These are phyloP conservation scores for Cordyceps cicadae DNA, from an alignment of 2,329 filamentous ascomycete genomes.

Conservation along the genomic window DNA sequence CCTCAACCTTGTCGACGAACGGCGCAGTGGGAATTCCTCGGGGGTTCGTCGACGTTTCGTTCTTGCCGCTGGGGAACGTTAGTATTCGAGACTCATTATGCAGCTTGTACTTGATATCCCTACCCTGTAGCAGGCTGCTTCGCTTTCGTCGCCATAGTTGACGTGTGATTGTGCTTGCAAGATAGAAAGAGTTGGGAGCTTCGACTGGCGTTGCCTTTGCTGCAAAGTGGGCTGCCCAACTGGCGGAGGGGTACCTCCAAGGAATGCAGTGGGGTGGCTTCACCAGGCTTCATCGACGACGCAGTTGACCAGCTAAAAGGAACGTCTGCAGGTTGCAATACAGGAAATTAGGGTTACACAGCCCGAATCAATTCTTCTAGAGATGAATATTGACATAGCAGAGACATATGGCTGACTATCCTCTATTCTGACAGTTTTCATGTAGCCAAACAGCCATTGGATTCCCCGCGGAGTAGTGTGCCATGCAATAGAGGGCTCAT, in stretches of 20 bases:
- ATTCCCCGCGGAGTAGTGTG: background rate
- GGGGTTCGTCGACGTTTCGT: conserved; percentile 59
- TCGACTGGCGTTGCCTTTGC: conserved; percentile 24
- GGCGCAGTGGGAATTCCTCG: conserved; percentile 76
- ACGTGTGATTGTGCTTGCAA: conserved; percentile 15
- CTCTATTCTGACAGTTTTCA: too few species aligned
- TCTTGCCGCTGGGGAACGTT: conserved; percentile 26
- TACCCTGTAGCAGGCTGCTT: conserved; percentile 30
- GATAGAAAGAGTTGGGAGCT: conserved; percentile 17
- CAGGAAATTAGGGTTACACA: too few species aligned
- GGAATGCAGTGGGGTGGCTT: conserved; percentile 18
- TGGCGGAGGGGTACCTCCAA: conserved; percentile 15
- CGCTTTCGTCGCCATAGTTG: conserved; percentile 33
- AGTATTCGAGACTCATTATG: background rate
- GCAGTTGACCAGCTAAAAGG: background rate
- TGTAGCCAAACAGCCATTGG: background rate
- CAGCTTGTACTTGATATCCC: conserved; percentile 5
- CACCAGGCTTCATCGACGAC: background rate
- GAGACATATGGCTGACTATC: background rate
- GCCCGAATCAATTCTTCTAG: too few species aligned
- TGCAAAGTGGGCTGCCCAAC: conserved; percentile 18
- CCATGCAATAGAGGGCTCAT: background rate
- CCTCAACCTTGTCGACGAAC: conserved; percentile 81
- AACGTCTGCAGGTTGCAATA: too few species aligned
- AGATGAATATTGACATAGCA: too few species aligned